A percentile compares a stretch with the other conserved stretches of the same genome.
phyloP scores from a whole-genome alignment of 2,329 filamentous ascomycete genomes.

The Pyrenophora tritici-repentis region DNA sequence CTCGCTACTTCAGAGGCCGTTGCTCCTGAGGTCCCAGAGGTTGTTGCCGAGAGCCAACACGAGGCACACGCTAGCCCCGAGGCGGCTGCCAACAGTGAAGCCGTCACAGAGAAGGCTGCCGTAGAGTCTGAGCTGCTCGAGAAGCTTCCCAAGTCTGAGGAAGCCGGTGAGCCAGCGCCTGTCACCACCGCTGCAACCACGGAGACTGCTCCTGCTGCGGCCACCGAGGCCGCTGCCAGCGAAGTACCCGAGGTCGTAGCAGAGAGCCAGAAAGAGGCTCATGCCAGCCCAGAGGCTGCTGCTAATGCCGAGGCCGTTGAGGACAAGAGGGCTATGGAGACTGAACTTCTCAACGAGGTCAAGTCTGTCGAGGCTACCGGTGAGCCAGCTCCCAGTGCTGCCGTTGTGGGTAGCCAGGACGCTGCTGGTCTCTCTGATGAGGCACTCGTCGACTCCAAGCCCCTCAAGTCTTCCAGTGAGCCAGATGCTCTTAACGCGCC shows the following conservation, averaged over 20 bases:
- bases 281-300: constrained; percentile 67
- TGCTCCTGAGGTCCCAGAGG: constrained; percentile 54
- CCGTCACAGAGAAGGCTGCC: constrained; percentile 71
- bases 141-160: constrained; percentile 9
- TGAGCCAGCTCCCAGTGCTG: constrained; percentile 46
- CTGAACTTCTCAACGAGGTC: constrained; percentile 63
- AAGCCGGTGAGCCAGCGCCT: constrained; percentile 36
- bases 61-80: constrained; percentile 67
- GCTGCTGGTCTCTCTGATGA: constrained; percentile 43
- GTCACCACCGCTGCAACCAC: constrained; percentile 22
- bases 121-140: constrained; percentile 72
- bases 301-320: constrained; percentile 66
- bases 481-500: constrained; percentile 46
- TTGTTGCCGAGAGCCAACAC: constrained; percentile 74
- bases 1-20: constrained; percentile 27
- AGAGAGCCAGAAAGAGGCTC: constrained; percentile 71
- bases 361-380: constrained; percentile 6
- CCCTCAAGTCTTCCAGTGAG: constrained; percentile 38
- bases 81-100: constrained; percentile 66
- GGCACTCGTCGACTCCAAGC: constrained; percentile 36
- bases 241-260: constrained; percentile 65
- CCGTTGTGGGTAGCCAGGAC: constrained; percentile 35
- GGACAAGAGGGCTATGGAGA: constrained; percentile 73
- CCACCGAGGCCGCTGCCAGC: constrained; percentile 35
- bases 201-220: constrained; percentile 3